Conservation (phyloP, 2,329 filamentous ascomycete genomes). For the Venturia nashicola region DNA sequence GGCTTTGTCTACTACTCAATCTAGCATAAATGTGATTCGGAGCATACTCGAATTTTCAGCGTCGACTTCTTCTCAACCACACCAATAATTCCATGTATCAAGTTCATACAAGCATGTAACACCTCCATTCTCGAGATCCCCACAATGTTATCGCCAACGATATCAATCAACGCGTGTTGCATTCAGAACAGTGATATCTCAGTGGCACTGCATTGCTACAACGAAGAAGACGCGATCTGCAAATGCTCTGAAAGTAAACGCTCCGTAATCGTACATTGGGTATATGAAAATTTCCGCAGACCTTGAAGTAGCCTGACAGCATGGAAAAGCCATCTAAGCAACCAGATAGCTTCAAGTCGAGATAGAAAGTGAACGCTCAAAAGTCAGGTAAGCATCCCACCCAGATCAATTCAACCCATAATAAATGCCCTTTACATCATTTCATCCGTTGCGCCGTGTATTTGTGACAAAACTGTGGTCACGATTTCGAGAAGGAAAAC, state of each 20-base stretch:
- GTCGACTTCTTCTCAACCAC: too few species aligned
- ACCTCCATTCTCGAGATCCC: too few species aligned
- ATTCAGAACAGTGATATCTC: too few species aligned
- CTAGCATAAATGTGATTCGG: too few species aligned
- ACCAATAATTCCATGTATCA: too few species aligned
- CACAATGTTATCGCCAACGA: too few species aligned
- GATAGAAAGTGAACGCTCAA: not conserved
- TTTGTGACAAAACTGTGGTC: not conserved
- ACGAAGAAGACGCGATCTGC: too few species aligned
- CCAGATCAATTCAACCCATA: not conserved
- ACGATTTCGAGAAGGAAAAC: not conserved
- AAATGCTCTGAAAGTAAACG: not conserved
- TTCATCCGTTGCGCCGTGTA: not conserved
- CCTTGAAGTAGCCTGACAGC: not conserved
- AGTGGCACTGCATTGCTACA: too few species aligned
- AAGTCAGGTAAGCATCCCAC: not conserved
- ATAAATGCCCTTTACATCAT: not conserved
- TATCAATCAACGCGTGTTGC: too few species aligned
- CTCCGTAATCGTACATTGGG: conserved; percentile 3
- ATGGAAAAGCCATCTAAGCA: not conserved
- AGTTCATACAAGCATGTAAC: too few species aligned
- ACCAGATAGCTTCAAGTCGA: not conserved
- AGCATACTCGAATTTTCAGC: too few species aligned
- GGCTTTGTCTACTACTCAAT: too few species aligned
- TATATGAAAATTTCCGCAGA: not conserved